Evolutionary conservation across 1,139 yeast genomes (phyloP).

Genomic region (Saccharomyces pastorianus): DNA sequence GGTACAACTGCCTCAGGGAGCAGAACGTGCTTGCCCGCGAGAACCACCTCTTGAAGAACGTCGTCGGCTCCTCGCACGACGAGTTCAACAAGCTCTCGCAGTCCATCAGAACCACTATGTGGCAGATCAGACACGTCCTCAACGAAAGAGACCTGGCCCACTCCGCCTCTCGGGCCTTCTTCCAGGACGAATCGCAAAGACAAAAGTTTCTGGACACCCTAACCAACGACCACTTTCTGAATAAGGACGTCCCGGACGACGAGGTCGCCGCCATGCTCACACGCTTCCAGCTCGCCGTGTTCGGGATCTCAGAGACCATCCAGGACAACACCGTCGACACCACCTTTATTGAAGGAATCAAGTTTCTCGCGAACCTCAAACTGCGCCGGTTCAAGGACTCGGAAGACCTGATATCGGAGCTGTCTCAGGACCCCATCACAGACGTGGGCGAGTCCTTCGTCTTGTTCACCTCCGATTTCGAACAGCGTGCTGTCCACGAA

Average conservation of each 20-base stretch:
- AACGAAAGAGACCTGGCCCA: slow-evolving; percentile 77
- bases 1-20: slow-evolving; percentile 83
- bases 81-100: slow-evolving; percentile 37
- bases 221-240: slow-evolving; percentile 42
- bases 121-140: slow-evolving; percentile 76
- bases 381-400: slow-evolving; percentile 39
- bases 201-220: background rate
- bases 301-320: slow-evolving; percentile 59
- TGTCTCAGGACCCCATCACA: slow-evolving; percentile 21
- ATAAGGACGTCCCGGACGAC: slow-evolving; percentile 50
- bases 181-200: slow-evolving; percentile 33
- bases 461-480: slow-evolving; percentile 40
- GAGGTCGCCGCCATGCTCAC: slow-evolving; percentile 56
- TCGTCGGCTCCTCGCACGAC: slow-evolving; percentile 35
- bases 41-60: slow-evolving; percentile 39
- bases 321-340: slow-evolving; percentile 47
- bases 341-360: slow-evolving; percentile 59
- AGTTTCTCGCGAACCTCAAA: slow-evolving; percentile 60
- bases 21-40: slow-evolving; percentile 77
- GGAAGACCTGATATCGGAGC: slow-evolving; percentile 18
- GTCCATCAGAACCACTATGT: slow-evolving; percentile 49
- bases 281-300: slow-evolving; percentile 72
- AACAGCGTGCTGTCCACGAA: slow-evolving; percentile 39
- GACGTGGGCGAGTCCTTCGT: slow-evolving; percentile 49
- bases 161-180: slow-evolving; percentile 47